phyloP scores from a whole-genome alignment of 2,329 filamentous ascomycete species.

The Metarhizium anisopliae region DNA sequence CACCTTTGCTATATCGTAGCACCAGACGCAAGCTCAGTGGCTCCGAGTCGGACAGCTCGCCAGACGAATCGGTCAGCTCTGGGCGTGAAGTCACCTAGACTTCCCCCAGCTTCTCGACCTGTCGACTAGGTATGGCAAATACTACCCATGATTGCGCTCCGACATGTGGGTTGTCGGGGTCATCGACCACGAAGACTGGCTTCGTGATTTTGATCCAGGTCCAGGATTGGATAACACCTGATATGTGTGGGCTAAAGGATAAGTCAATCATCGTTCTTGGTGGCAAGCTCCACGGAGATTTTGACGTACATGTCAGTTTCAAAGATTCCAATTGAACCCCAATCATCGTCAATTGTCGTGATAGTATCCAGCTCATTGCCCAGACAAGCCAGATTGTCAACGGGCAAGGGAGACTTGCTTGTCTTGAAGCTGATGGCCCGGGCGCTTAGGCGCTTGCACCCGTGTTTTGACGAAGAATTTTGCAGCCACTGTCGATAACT shows the following conservation, averaged over 20 bases:
- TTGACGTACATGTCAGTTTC: no score
- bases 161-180: not conserved
- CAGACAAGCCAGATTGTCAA: no score
- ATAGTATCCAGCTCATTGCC: no score
- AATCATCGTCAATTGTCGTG: no score
- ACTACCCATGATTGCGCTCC: not conserved
- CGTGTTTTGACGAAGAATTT: no score
- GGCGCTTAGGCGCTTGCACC: no score
- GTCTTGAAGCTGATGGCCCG: no score
- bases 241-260: not conserved
- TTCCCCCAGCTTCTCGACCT: not conserved
- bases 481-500: no score
- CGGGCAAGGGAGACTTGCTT: no score
- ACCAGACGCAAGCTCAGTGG: slow-evolving; percentile 10
- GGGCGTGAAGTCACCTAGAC: not conserved
- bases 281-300: no score
- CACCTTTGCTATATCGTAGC: slow-evolving; percentile 12
- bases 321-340: no score
- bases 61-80: not conserved
- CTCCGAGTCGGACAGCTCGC: not conserved
- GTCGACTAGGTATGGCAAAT: not conserved
- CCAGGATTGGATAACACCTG: not conserved
- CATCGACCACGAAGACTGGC: not conserved
- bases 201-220: not conserved
- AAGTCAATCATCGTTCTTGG: not conserved